Evolutionary conservation across 2,329 filamentous ascomycete genomes (phyloP).

Genomic region (Ophiocordyceps robertsii): DNA sequence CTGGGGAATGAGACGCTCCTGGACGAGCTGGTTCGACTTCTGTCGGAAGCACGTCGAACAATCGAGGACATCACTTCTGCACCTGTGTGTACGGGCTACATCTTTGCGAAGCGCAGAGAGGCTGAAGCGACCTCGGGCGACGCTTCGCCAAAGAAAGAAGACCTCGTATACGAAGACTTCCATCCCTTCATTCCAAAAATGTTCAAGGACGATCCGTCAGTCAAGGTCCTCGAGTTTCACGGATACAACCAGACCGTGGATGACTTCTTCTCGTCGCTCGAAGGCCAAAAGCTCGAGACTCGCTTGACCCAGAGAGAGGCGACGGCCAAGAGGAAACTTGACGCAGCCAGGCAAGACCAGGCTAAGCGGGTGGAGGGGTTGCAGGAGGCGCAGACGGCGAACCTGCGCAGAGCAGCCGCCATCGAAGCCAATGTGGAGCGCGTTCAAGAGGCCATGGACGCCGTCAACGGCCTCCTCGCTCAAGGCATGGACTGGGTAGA

Average conservation of each 20-base stretch:
- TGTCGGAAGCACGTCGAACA: conserved; percentile 58
- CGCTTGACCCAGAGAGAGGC: conserved; percentile 70
- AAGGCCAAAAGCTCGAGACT: conserved; percentile 84
- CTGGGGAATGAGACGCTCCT: conserved; percentile 52
- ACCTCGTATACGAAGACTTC: conserved; percentile 80
- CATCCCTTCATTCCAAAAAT: conserved; percentile 83
- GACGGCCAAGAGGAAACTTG: conserved; percentile 68
- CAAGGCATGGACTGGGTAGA: conserved; percentile 98
- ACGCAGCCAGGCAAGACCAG: conserved; percentile 74
- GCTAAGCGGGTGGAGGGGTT: conserved; percentile 72
- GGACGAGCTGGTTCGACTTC: conserved; percentile 50
- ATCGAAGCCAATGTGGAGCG: conserved; percentile 84
- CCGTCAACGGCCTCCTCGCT: conserved; percentile 79
- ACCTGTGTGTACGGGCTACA: conserved; percentile 64
- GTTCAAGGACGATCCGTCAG: conserved; percentile 51
- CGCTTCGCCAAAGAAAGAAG: conserved; percentile 23
- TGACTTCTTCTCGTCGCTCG: conserved; percentile 92
- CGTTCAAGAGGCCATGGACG: conserved; percentile 84
- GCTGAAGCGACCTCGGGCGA: conserved; percentile 16
- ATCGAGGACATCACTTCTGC: conserved; percentile 55
- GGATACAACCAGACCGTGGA: conserved; percentile 90
- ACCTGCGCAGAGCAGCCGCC: conserved; percentile 76
- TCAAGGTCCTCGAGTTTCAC: conserved; percentile 61
- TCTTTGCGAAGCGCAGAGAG: conserved; percentile 57
- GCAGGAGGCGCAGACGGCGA: conserved; percentile 67